Evolutionary conservation across 495 filamentous ascomycete species (phyloP), one percentile per base, ranked within the genome.

Genomic region (Aspergillus indologenus): DNA sequence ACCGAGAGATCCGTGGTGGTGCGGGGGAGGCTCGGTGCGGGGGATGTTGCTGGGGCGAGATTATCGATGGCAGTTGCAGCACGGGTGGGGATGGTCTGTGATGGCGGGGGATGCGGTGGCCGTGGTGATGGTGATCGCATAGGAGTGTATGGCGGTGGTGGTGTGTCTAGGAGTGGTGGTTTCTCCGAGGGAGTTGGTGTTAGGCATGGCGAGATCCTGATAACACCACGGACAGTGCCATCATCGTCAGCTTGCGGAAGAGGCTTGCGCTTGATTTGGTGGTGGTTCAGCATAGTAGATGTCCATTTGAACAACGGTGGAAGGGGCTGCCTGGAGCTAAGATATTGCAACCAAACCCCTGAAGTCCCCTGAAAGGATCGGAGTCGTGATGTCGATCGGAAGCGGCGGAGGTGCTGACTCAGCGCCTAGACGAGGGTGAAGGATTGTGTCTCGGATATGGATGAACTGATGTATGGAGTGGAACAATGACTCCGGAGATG

Each of bases 301-400:
- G 5, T 29, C 48, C 48, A 51, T 29, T 31, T 51, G 22, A n/a
- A 29, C 9, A n/a, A 29, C 9, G 23, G 17, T 23, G 48, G 9
- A 15, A 1, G 23, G 19, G 23, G 6, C 7, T 9, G 23, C 23
- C 14, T 29, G 23, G 48, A 51, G 48, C 34, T 40, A 14, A 51
- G 48, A 51, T n/a, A 19, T 18, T 2, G 15, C 18, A 4, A 17
- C 14, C 3, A 9, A 11, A 31, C 48, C 48, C 48, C 24, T 17
- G 11, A 31, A 29, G 48, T 31, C 7, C 34, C 34, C 34, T 14
- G 2, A 29, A 51, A 20, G 3, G 45, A 24, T 51, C 22, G 4
- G 47, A 50, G 47, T 22, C 19, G 20, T 50, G 47, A 29, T 51
- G 48, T 51, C 48, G 48, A 31, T 29, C 48, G 48, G 48, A 31